Evolutionary conservation across 768 basidiomycete genomes (phyloP).

Genomic region (Amanita molliuscula): DNA sequence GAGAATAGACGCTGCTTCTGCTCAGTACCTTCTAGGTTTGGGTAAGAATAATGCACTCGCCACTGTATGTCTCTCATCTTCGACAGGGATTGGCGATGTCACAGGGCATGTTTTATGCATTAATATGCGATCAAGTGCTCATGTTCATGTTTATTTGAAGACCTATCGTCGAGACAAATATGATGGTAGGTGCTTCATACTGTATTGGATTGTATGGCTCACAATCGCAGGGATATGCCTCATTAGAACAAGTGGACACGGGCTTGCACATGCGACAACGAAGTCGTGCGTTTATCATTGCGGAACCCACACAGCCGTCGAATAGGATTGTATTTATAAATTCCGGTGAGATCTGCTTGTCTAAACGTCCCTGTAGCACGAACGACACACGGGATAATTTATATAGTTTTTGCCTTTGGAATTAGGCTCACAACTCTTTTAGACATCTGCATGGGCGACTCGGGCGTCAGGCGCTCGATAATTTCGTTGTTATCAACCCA

Average conservation of each 20-base stretch:
- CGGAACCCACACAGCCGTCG: constrained; percentile 41
- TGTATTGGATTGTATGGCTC: not conserved
- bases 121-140: constrained; percentile 4
- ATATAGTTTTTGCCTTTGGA: constrained; percentile 24
- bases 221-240: constrained; percentile 54
- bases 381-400: constrained; percentile 37
- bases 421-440: not conserved
- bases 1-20: constrained; percentile 22
- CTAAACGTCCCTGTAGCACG: not conserved
- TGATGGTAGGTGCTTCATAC: constrained; percentile 44
- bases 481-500: constrained; percentile 42
- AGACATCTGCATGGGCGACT: constrained; percentile 82
- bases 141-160: constrained; percentile 20
- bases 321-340: constrained; percentile 70
- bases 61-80: not conserved
- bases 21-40: constrained; percentile 47
- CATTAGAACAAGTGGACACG: constrained; percentile 51
- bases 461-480: constrained; percentile 61
- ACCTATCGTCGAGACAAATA: constrained; percentile 74
- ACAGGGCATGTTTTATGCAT: constrained; percentile 49
- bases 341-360: constrained; percentile 33
- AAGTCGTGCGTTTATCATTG: constrained; percentile 68
- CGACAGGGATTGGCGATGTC: constrained; percentile 57
- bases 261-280: constrained; percentile 76
- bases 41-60: constrained; percentile 26